Evolutionary conservation across 2,329 filamentous ascomycete genomes (phyloP).

Genomic region (Trichoderma sp.): DNA sequence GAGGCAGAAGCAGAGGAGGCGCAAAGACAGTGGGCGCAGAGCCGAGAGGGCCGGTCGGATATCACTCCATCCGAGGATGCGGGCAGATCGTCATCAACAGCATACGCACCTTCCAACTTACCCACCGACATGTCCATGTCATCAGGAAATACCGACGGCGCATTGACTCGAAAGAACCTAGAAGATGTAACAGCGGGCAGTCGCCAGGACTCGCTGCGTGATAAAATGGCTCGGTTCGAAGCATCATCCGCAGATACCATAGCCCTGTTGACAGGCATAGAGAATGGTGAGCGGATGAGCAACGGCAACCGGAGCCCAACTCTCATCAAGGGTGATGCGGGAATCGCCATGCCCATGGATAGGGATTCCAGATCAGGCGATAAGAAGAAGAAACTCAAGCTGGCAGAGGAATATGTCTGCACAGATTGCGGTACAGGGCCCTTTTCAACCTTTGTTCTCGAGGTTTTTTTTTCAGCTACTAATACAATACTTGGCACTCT

Average conservation of each 20-base stretch:
- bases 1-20: conserved; percentile 73
- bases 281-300: conserved; percentile 84
- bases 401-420: conserved; percentile 86
- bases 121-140: conserved; percentile 55
- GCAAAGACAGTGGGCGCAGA: conserved; percentile 61
- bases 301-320: conserved; percentile 81
- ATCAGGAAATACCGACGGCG: conserved; percentile 68
- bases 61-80: conserved; percentile 52
- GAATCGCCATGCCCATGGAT: conserved; percentile 80
- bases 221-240: conserved; percentile 84
- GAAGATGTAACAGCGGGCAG: conserved; percentile 68
- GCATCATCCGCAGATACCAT: conserved; percentile 76
- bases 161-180: conserved; percentile 77
- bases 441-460: not conserved
- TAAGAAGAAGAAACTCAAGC: conserved; percentile 87
- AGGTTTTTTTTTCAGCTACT: not conserved
- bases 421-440: conserved; percentile 73
- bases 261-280: conserved; percentile 91
- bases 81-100: conserved; percentile 36
- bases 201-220: conserved; percentile 73
- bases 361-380: conserved; percentile 71
- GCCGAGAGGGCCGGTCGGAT: conserved; percentile 58
- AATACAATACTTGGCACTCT: conserved; percentile 57
- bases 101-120: conserved; percentile 32
- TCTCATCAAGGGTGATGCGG: conserved; percentile 81